Conservation (phyloP, 164 flowering plant species). For the Magnolia officinalis region DNA sequence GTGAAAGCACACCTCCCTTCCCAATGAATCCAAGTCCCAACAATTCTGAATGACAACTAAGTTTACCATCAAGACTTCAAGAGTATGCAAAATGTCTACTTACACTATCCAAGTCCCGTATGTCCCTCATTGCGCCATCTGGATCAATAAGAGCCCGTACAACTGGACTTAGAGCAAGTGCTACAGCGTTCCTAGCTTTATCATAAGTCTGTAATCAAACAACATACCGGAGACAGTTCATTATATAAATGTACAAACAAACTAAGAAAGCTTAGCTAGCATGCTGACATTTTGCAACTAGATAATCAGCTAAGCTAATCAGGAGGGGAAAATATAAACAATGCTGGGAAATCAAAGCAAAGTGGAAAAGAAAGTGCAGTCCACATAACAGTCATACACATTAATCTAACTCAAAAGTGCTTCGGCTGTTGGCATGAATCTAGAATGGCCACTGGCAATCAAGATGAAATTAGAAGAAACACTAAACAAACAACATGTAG, state of each 20-base stretch:
- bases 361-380: too few relatives aligned
- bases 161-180: constrained; percentile 96
- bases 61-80: background rate
- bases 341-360: too few relatives aligned
- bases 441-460: too few relatives aligned
- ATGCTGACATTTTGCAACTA: background rate
- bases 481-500: too few relatives aligned
- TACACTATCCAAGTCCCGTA: constrained; percentile 82
- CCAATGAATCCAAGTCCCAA: background rate
- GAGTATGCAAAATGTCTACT: constrained; percentile 17
- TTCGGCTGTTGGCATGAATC: too few relatives aligned
- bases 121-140: constrained; percentile 87
- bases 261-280: background rate
- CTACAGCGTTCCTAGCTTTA: constrained; percentile 92
- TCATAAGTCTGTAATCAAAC: constrained; percentile 68
- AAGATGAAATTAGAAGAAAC: too few relatives aligned
- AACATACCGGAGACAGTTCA: constrained; percentile 5
- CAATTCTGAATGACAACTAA: constrained; percentile 3
- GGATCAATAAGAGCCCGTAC: constrained; percentile 92
- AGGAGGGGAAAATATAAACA: too few relatives aligned
- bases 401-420: too few relatives aligned
- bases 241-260: constrained; percentile 3
- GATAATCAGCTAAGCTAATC: background rate
- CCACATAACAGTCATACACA: too few relatives aligned
- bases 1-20: background rate